Evolutionary conservation across 2,329 filamentous ascomycete genomes (phyloP), one percentile per base, ranked within the genome.

Genomic region (Botrytis squamosa): DNA sequence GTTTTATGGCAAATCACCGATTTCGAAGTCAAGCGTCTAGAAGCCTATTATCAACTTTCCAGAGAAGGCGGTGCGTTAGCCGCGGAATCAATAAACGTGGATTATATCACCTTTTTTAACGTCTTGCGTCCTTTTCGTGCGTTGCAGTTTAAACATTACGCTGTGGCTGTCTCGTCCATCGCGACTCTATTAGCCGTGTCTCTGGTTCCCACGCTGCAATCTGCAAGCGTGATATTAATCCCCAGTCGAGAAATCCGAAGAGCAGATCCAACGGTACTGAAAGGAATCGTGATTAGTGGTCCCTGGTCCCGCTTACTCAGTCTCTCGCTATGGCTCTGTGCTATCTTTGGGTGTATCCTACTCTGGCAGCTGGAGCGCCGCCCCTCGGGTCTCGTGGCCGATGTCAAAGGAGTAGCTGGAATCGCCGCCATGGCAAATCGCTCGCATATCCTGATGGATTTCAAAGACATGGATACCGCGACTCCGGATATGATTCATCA

Each of bases 361-460:
- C 85, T 92, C 62, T 88, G 86, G 76, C 85, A 90, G 74, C 86
- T 93, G 62, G 87, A 88, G 72, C 85, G 85, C 25, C 85, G 92
- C 36, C 89, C 88, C 57, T 92, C 90, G 5, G 92, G 92, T 0
- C 84, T 94, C 25, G 81, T 89, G 4, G 88, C 88, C 9, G 90
- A 93, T 79, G 91, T 92, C 10, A 90, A 89, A 77, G 92, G 92
- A 9, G 92, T 94, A 70, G 91, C 91, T 2, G 92, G 92, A 2
- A 85, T 93, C 55, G 92, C 92, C 9, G 89, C 91, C 73, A 93
- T 94, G 91, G 91, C 92, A 16, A 91, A 92, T 4, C 88, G 89
- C 75, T 90, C 88, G 76, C 91, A 93, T 77, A 92, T 93, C 80
- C 83, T 93, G 76, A 90, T 89, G 82, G 92, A 94, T 79, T 93